Conservation (phyloP, 257 asterid species). For the Haberlea rhodopensis region DNA sequence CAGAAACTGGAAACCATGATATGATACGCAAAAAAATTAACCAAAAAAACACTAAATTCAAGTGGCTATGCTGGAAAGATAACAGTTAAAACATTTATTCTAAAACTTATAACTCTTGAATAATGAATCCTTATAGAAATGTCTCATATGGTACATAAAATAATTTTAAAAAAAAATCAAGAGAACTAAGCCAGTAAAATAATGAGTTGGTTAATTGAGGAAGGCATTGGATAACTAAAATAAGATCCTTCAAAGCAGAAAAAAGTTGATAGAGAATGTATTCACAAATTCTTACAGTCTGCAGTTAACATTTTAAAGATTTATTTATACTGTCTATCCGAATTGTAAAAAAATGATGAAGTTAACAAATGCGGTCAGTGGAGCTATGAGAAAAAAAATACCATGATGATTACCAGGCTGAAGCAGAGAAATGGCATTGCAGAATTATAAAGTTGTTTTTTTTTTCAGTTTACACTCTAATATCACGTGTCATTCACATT, state of each 20-base stretch:
- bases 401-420: constrained; percentile 6
- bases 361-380: too few species aligned
- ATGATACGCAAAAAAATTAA: neutral
- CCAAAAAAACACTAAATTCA: constrained; percentile 4
- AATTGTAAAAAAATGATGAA: too few species aligned
- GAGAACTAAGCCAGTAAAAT: neutral
- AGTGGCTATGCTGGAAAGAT: constrained; percentile 19
- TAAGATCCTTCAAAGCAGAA: too few species aligned
- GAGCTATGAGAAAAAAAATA: too few species aligned
- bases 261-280: too few species aligned
- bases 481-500: neutral
- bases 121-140: neutral
- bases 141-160: neutral
- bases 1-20: constrained; percentile 17
- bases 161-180: neutral
- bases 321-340: too few species aligned
- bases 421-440: constrained; percentile 3
- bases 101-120: constrained; percentile 15
- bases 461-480: neutral
- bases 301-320: too few species aligned
- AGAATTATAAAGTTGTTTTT: constrained; percentile 9
- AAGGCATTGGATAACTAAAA: constrained; percentile 10
- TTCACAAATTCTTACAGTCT: too few species aligned
- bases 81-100: constrained; percentile 4
- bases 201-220: constrained; percentile 8